phyloP scores from a whole-genome alignment of 2,329 filamentous ascomycete genomes.

The Clarireedia paspali region DNA sequence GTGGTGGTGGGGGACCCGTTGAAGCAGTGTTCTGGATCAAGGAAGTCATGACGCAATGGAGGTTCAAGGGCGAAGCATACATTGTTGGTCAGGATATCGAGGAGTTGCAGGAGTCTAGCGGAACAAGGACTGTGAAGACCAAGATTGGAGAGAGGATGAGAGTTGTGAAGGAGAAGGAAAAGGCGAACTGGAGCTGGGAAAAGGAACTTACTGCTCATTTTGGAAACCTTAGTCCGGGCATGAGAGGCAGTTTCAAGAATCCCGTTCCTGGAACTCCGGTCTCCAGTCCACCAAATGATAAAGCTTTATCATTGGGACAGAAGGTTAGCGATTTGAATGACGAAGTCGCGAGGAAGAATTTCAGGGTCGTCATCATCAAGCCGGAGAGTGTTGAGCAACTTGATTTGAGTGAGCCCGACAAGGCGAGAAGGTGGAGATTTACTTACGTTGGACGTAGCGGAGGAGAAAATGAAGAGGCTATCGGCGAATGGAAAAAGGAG shows the following conservation, averaged over 20 bases:
- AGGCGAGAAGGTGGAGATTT: conserved; percentile 49
- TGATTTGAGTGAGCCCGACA: conserved; percentile 52
- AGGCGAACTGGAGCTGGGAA: conserved; percentile 56
- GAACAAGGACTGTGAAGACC: conserved; percentile 49
- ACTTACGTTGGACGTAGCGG: conserved; percentile 41
- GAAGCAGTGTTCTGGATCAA: conserved; percentile 80
- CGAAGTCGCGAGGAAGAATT: conserved; percentile 52
- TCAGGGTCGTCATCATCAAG: conserved; percentile 77
- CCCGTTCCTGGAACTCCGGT: conserved; percentile 60
- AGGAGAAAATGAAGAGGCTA: conserved; percentile 37
- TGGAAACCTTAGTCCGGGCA: conserved; percentile 74
- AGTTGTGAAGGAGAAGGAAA: conserved; percentile 32
- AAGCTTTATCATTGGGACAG: conserved; percentile 44
- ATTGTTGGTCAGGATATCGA: conserved; percentile 65
- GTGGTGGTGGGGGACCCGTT: conserved; percentile 60
- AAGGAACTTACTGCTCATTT: conserved; percentile 81
- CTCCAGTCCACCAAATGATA: conserved; percentile 39
- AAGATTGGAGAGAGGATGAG: conserved; percentile 58
- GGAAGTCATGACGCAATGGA: conserved; percentile 71
- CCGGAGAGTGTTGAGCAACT: conserved; percentile 60
- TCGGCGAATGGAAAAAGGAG: conserved; percentile 43
- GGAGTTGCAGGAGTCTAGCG: conserved; percentile 39
- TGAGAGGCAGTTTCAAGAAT: conserved; percentile 60
- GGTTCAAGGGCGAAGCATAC: conserved; percentile 69
- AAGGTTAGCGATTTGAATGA: conserved; percentile 59